Evolutionary conservation across 2,329 filamentous ascomycete genomes (phyloP).

Genomic region (Penicillium palitans): DNA sequence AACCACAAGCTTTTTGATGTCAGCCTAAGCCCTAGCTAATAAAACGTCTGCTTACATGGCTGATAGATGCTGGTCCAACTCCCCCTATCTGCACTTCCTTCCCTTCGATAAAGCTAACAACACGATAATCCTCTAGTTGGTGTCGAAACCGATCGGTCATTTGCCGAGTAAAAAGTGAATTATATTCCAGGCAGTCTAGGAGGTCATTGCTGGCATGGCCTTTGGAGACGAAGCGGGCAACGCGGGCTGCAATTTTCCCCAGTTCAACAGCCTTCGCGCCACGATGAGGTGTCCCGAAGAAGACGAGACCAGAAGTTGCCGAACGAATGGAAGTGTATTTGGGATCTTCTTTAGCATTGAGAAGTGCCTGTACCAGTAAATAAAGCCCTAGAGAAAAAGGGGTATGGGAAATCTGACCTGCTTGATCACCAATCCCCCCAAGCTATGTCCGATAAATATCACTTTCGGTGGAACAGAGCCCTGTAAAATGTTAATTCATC

Average conservation of each 20-base stretch:
- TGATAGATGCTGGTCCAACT: slow-evolving; percentile 31
- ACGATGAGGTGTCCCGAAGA: slow-evolving; percentile 39
- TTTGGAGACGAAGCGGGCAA: slow-evolving; percentile 35
- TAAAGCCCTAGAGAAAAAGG: too few species aligned
- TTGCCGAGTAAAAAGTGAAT: slow-evolving; percentile 33
- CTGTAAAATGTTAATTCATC: neutral
- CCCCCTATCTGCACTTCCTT: slow-evolving; percentile 34
- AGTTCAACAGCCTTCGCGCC: slow-evolving; percentile 36
- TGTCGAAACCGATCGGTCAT: slow-evolving; percentile 37
- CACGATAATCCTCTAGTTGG: slow-evolving; percentile 37
- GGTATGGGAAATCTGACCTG: slow-evolving; percentile 22
- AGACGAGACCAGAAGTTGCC: slow-evolving; percentile 37
- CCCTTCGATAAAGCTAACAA: slow-evolving; percentile 38
- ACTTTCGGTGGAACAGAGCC: slow-evolving; percentile 29
- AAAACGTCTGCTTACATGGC: slow-evolving; percentile 28
- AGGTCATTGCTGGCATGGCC: slow-evolving; percentile 35
- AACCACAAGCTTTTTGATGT: slow-evolving; percentile 32
- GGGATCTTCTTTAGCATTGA: slow-evolving; percentile 38
- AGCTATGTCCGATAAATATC: slow-evolving; percentile 35
- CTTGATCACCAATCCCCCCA: slow-evolving; percentile 36
- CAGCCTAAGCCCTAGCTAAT: neutral
- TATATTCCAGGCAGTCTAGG: slow-evolving; percentile 32
- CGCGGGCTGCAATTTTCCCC: slow-evolving; percentile 36
- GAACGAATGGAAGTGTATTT: slow-evolving; percentile 36
- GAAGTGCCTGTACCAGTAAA: slow-evolving; percentile 26